These are phyloP conservation scores for Arthroderma sp. DNA, from an alignment of 2,329 filamentous ascomycete genomes.

Conservation along the genomic window DNA sequence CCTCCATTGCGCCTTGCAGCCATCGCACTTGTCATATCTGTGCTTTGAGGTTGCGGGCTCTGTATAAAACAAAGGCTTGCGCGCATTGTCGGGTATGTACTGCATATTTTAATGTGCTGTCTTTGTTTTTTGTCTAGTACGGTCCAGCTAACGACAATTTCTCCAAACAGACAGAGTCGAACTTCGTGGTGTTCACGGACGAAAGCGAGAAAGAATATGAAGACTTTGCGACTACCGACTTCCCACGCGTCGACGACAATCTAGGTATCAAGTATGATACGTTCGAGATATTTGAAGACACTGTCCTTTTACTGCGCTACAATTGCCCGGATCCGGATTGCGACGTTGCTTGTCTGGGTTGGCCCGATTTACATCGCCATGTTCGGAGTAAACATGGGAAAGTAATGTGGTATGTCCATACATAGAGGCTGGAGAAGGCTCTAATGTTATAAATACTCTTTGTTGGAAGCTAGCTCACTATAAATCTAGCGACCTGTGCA, in stretches of 20 bases:
- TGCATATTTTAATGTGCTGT: neutral
- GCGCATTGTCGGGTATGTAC: conserved; percentile 75
- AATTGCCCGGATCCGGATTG: conserved; percentile 83
- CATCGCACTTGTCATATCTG: conserved; percentile 96
- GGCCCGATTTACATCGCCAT: conserved; percentile 67
- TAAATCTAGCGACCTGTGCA: conserved; percentile 58
- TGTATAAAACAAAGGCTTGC: conserved; percentile 94
- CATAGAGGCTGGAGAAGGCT: neutral
- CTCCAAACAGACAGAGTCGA: conserved; percentile 27
- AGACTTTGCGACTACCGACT: conserved; percentile 62
- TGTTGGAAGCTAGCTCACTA: conserved; percentile 1
- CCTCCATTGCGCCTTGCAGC: conserved; percentile 84
- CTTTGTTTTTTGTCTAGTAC: neutral
- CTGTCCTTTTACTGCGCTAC: conserved; percentile 73
- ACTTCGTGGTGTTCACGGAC: conserved; percentile 83
- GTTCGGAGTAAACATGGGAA: conserved; percentile 72
- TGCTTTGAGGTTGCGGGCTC: conserved; percentile 71
- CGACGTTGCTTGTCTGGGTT: conserved; percentile 70
- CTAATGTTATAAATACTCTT: neutral
- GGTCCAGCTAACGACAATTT: conserved; percentile 1
- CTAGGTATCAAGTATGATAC: conserved; percentile 87
- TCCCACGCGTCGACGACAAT: conserved; percentile 66
- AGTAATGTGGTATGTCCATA: conserved; percentile 55
- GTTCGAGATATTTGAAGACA: conserved; percentile 81
- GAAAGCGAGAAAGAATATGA: conserved; percentile 68